phyloP scores from a whole-genome alignment of 140 eudicot genomes.

The Anethum foeniculum region DNA sequence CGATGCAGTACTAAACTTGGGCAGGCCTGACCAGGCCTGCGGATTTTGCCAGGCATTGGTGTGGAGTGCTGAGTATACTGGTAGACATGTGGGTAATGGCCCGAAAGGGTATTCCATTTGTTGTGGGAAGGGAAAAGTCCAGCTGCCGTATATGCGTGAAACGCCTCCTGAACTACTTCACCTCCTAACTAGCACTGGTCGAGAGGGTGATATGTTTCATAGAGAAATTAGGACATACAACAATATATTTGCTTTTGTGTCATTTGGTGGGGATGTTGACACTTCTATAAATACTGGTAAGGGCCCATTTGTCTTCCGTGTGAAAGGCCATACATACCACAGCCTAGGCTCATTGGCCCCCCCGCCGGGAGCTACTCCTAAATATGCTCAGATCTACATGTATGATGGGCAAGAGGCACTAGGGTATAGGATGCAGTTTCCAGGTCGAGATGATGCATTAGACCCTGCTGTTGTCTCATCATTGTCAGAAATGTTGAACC shows the following conservation, averaged over 20 bases:
- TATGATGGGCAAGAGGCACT: conserved; percentile 11
- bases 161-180: not conserved
- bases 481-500: no score
- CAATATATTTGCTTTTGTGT: conserved; percentile 23
- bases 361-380: not conserved
- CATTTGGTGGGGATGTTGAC: conserved; percentile 19
- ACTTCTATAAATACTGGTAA: not conserved
- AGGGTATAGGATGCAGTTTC: no score
- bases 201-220: not conserved
- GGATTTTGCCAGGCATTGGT: no score
- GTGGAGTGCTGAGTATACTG: no score
- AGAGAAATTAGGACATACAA: conserved; percentile 12
- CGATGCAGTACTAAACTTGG: no score
- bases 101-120: no score
- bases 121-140: no score
- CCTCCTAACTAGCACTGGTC: not conserved
- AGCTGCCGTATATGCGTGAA: not conserved
- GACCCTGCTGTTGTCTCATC: not conserved
- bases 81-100: no score
- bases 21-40: no score
- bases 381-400: conserved; percentile 23
- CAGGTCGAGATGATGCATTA: not conserved
- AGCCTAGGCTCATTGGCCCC: conserved; percentile 14
- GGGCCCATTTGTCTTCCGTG: not conserved
- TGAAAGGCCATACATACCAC: conserved; percentile 11